Evolutionary conservation across 306 rosid genomes (phyloP).

Genomic region (Rosa lucieae): DNA sequence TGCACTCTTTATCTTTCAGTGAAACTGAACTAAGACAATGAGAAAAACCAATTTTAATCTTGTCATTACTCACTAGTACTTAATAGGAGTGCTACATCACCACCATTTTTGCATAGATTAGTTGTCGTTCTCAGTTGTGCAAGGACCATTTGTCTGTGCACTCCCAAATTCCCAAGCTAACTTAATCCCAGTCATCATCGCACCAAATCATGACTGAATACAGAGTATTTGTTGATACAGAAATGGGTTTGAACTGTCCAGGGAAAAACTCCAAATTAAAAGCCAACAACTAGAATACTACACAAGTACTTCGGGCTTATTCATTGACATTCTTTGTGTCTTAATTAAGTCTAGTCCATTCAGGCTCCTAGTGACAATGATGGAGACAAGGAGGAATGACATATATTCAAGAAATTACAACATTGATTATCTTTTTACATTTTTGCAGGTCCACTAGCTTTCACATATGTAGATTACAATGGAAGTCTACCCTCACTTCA

Average conservation of each 20-base stretch:
- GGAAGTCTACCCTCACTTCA: slow-evolving; percentile 28
- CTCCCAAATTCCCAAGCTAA: neutral
- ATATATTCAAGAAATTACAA: neutral
- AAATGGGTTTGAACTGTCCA: neutral
- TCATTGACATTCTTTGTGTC: neutral
- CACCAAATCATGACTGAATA: neutral
- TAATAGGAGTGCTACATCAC: neutral
- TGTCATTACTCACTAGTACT: neutral
- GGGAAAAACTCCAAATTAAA: neutral
- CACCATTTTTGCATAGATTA: neutral
- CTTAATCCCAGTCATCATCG: neutral
- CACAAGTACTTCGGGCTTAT: neutral
- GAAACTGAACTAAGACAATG: neutral
- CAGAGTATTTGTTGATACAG: neutral
- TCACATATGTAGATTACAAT: slow-evolving; percentile 20
- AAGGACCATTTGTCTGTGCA: neutral
- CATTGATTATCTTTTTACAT: neutral
- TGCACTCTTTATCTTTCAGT: neutral
- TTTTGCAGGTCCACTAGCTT: slow-evolving; percentile 29
- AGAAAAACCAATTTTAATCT: neutral
- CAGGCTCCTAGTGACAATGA: neutral
- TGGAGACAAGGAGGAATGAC: neutral
- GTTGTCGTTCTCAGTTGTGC: neutral
- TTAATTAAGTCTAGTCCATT: neutral
- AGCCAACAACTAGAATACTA: neutral